phyloP scores from a whole-genome alignment of 352 stramenopile species.

The Phytophthora crassamura region DNA sequence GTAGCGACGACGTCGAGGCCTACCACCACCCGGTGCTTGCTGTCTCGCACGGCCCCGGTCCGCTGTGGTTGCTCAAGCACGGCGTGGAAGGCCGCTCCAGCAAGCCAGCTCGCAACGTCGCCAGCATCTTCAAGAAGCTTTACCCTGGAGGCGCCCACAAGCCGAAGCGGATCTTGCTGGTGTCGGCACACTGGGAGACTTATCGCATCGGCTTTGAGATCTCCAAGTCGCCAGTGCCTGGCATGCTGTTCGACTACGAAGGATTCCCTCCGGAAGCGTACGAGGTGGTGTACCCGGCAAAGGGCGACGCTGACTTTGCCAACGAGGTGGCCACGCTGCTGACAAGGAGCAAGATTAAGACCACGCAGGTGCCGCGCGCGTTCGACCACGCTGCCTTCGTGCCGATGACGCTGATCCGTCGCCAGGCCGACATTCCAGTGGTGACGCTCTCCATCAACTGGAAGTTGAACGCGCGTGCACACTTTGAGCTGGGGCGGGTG shows the following conservation, averaged over 20 bases:
- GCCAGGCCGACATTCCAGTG: conserved; percentile 85
- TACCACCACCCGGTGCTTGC: conserved; percentile 52
- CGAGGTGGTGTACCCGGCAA: conserved; percentile 77
- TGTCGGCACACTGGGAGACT: conserved; percentile 89
- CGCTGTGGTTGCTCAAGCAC: conserved; percentile 67
- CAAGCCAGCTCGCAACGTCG: conserved; percentile 45
- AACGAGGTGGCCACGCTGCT: conserved; percentile 69
- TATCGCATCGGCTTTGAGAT: conserved; percentile 60
- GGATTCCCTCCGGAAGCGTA: conserved; percentile 87
- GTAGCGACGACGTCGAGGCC: conserved; percentile 18
- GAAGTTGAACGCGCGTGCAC: conserved; percentile 53
- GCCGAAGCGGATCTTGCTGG: conserved; percentile 77
- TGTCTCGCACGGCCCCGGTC: conserved; percentile 67
- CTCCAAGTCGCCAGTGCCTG: conserved; percentile 53
- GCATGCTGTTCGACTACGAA: conserved; percentile 91
- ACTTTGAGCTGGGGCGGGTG: conserved; percentile 75
- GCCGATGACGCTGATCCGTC: conserved; percentile 85
- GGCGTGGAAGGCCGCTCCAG: conserved; percentile 47
- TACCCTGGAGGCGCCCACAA: conserved; percentile 42
- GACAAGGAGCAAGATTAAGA: conserved; percentile 56
- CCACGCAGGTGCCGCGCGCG: conserved; percentile 59
- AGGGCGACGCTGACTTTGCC: conserved; percentile 71
- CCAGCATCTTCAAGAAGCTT: conserved; percentile 56
- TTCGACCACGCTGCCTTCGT: conserved; percentile 93
- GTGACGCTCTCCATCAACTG: conserved; percentile 83